Base-by-base conservation (phyloP, 257 asterid species). In the Primulina tabacum region DNA sequence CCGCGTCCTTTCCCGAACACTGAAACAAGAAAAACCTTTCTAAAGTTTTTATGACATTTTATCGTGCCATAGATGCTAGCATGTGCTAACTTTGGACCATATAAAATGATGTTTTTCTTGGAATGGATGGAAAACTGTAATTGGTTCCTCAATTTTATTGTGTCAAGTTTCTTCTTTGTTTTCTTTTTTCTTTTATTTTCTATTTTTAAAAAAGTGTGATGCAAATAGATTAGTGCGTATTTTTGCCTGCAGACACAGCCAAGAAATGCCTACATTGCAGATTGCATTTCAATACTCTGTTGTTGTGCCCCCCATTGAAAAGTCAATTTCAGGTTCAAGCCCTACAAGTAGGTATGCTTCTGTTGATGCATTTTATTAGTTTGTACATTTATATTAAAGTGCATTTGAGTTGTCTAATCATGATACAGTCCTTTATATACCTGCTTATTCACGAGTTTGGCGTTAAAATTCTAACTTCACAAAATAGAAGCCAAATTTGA, bases 241-340 rank as follows among this genome's bases (percentile, higher is more conserved):
- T 73, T 76, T 73, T 78, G 40, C 79, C 71, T 73, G 79, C 89
- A 94, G 99, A 67, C 92, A 89, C 79, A 82, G 97, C 81, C 70
- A 84, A 76, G 99, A 89, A 78, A 85, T 80, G 67, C 99, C 99
- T 30, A 85, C 92, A 76, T 21, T 94, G 69, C 99, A 94, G 85
- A 83, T 94, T 83, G 99, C 99, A 76, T 94, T 94, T 82, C 99
- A 94, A 74, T 94, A 94, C 78, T 80, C 99, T 57, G 95, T 90
- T 70, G 92, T 88, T 77, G 97, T 91, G 75, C 97, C 96, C 50
- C 95, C 88, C 2, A 86, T 78, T 47, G 96, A 91, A 72, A 81
- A 76, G 43, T 75, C 96, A 34, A 70, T 74, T 67, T 75, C 84
- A 43, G 80, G 83, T 71, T 79, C 90, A 67, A 75, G 76, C 77